Evolutionary conservation across 768 basidiomycete genomes (phyloP).

Genomic region (Calocera cornea): DNA sequence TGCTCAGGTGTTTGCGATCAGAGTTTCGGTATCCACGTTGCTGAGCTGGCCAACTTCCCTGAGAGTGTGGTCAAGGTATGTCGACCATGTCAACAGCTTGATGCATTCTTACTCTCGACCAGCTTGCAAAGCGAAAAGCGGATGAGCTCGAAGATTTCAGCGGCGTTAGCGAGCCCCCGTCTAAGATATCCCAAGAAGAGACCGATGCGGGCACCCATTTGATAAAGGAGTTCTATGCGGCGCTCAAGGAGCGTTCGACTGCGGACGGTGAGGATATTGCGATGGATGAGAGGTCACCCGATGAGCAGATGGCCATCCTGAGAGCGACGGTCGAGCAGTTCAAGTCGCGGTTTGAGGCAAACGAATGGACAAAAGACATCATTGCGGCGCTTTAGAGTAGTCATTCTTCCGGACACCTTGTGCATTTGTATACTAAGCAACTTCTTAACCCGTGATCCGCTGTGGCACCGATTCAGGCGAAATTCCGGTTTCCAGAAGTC

Average conservation of each 20-base stretch:
- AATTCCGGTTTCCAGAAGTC: too few relatives aligned
- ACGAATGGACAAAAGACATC: conserved; percentile 42
- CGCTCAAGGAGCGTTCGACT: conserved; percentile 30
- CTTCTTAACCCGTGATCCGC: background rate
- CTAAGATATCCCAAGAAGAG: conserved; percentile 42
- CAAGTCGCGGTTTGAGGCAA: conserved; percentile 56
- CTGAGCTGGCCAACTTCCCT: conserved; percentile 93
- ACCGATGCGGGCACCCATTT: conserved; percentile 68
- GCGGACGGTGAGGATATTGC: conserved; percentile 33
- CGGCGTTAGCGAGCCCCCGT: conserved; percentile 29
- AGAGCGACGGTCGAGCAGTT: conserved; percentile 51
- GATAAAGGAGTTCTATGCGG: conserved; percentile 60
- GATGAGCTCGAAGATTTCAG: conserved; percentile 83
- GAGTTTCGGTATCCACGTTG: conserved; percentile 97
- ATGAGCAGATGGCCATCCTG: conserved; percentile 40
- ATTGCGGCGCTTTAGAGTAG: background rate
- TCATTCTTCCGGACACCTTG: background rate
- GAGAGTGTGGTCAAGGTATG: conserved; percentile 78
- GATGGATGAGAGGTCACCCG: conserved; percentile 30
- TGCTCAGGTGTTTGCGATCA: conserved; percentile 79
- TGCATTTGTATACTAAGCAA: conserved; percentile 3
- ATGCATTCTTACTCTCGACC: conserved; percentile 4
- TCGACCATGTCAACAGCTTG: background rate
- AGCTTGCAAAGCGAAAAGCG: conserved; percentile 86
- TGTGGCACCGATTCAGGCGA: background rate